Base-by-base conservation (phyloP, 768 basidiomycete genomes). In the Podaxis pistillaris region DNA sequence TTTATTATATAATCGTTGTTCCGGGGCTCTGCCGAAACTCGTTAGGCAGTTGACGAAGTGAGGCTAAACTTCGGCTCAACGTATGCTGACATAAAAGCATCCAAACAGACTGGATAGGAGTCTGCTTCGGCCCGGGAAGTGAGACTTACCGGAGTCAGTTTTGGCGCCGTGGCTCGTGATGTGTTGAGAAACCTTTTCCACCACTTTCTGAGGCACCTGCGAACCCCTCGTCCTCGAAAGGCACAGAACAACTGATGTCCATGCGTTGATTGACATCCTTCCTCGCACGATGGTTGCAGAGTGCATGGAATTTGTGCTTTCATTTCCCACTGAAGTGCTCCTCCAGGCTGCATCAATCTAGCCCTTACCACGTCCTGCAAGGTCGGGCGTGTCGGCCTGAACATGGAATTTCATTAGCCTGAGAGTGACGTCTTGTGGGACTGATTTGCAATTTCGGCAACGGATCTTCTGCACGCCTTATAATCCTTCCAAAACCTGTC, bases 261-360 rank as follows among this genome's bases (percentile, higher is more conserved):
- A 50, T 24, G 22, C 26, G 49, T 50, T 6, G 3, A 7, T 8
- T 26, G 12, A 6, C 49, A 24, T 28, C 49, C 3, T 24, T 26
- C 22, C 26, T 50, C 49, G 49, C 49, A 38, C 56, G 36, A 46
- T 19, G 44, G 26, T 59, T 22, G 6, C 30, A 13, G 17, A 28
- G 22, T 38, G 47, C 38, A 57, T 62, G 54, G 61, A 53, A 33
- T 56, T 33, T 17, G 50, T 63, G 4, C n/a, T 64, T 12, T 30
- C 64, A 2, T 36, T 63, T 22, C 37, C 68, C 7, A 30, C 64
- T 24, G 44, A 54, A 13, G 28, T 46, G 12, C 55, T 33, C 33
- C 65, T 26, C 26, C 60, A 24, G 56, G 50, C 26, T 33, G 12
- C 26, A 49, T 36, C 46, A 19, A 33, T 37, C 46, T 9, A 33